Conservation (phyloP, 2,329 filamentous ascomycete species). For the Nemania sp. region DNA sequence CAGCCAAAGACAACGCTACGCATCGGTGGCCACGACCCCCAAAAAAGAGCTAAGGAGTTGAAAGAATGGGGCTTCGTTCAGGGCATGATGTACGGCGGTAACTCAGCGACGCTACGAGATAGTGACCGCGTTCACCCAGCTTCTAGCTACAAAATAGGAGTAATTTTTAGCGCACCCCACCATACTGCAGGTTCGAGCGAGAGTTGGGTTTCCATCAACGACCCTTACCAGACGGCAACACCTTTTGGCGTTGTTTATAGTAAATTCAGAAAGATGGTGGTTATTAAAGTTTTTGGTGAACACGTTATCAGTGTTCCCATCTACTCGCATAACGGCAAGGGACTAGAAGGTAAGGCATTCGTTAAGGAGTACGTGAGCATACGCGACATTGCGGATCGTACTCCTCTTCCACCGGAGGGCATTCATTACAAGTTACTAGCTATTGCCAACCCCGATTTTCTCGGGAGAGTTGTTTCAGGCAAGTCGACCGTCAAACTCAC, state of each 20-base stretch:
- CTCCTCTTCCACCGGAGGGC: conserved; percentile 33
- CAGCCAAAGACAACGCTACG: conserved; percentile 2
- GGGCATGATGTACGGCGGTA: conserved; percentile 32
- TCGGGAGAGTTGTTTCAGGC: conserved; percentile 32
- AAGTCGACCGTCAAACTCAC: conserved; percentile 43
- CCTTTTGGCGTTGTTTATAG: conserved; percentile 44
- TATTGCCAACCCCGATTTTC: conserved; percentile 12
- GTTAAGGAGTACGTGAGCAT: conserved; percentile 43
- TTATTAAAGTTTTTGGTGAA: conserved; percentile 41
- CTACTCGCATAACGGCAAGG: conserved; percentile 44
- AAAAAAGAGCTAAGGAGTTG: not conserved
- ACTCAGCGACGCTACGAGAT: conserved; percentile 31
- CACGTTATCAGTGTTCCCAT: conserved; percentile 45
- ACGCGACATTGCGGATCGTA: conserved; percentile 37
- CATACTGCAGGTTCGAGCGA: conserved; percentile 31
- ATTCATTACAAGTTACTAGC: conserved; percentile 34
- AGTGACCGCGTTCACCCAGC: conserved; percentile 31
- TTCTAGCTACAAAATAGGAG: conserved; percentile 32
- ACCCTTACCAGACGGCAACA: conserved; percentile 44
- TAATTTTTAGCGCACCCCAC: conserved; percentile 41
- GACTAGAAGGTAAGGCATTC: conserved; percentile 39
- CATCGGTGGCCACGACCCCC: conserved; percentile 26
- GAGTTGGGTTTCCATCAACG: conserved; percentile 33
- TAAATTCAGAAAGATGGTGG: conserved; percentile 48
- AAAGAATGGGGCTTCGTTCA: conserved; percentile 35